Percentiles rank a stretch among this genome's conserved stretches.
phyloP scores from a whole-genome alignment of 73 alveolate species.

The Paramecium bursaria region DNA sequence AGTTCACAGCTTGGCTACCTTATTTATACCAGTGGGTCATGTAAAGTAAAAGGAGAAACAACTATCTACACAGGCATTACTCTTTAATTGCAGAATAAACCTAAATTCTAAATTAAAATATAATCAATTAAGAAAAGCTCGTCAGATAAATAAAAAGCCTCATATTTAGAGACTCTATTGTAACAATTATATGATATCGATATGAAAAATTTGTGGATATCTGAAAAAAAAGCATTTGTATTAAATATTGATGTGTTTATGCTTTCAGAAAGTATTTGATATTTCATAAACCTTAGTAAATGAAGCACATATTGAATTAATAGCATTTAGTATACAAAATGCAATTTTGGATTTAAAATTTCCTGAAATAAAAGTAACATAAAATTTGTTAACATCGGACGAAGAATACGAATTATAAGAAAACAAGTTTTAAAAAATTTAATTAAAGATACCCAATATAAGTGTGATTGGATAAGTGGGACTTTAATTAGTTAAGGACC shows the following conservation, averaged over 20 bases:
- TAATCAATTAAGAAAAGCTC: conserved; percentile 22
- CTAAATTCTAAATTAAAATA: neutral
- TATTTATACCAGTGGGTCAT: conserved; percentile 53
- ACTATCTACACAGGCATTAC: conserved; percentile 37
- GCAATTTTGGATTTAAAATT: conserved; percentile 38
- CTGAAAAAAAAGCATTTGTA: conserved; percentile 31
- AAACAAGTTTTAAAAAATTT: neutral
- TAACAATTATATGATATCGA: neutral
- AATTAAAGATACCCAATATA: neutral
- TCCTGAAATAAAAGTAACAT: conserved; percentile 14
- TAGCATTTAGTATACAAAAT: neutral
- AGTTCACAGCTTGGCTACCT: neutral
- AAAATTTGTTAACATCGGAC: conserved; percentile 17
- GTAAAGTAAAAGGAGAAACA: conserved; percentile 37
- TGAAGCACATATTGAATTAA: conserved; percentile 15
- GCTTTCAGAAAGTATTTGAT: too few relatives aligned
- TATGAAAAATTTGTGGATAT: neutral
- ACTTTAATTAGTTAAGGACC: conserved; percentile 27
- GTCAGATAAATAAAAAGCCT: conserved; percentile 6
- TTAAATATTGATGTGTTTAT: conserved; percentile 22
- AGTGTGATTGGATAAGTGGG: conserved; percentile 41
- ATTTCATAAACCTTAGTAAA: neutral
- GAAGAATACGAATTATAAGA: conserved; percentile 47
- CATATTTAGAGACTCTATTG: neutral
- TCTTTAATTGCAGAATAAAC: conserved; percentile 18